These are phyloP conservation scores for Delphinella strobiligena DNA, from an alignment of 2,329 filamentous ascomycete genomes.

Conservation along the genomic window DNA sequence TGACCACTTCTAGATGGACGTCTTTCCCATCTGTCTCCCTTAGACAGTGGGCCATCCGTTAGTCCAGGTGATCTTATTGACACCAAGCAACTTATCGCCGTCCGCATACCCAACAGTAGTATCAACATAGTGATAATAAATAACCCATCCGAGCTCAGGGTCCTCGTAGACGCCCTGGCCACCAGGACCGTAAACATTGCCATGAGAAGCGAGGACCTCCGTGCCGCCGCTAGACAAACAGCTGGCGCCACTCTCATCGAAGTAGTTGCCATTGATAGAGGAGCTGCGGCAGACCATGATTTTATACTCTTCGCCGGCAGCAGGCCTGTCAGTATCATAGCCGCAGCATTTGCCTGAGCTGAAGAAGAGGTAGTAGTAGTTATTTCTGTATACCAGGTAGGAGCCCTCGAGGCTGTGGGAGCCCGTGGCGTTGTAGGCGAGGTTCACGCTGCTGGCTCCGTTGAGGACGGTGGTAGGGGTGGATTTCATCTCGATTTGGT, in stretches of 20 bases:
- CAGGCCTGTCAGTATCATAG: slow-evolving; percentile 41
- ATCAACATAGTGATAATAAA: slow-evolving; percentile 53
- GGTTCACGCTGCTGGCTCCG: slow-evolving; percentile 27
- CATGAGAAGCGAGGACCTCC: slow-evolving; percentile 48
- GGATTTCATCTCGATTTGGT: slow-evolving; percentile 41
- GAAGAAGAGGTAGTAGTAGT: slow-evolving; percentile 55
- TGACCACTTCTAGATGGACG: no score
- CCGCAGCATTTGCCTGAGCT: slow-evolving; percentile 50
- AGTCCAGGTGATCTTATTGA: slow-evolving; percentile 11
- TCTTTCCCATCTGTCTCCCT: neutral
- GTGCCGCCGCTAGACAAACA: slow-evolving; percentile 49
- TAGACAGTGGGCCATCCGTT: slow-evolving; percentile 10
- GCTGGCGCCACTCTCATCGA: slow-evolving; percentile 40
- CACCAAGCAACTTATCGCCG: slow-evolving; percentile 12
- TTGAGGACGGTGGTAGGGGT: slow-evolving; percentile 16
- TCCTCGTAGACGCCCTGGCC: slow-evolving; percentile 50
- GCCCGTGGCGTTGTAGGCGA: slow-evolving; percentile 42
- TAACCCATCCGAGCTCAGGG: slow-evolving; percentile 35
- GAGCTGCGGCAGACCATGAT: slow-evolving; percentile 52
- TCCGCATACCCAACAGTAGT: slow-evolving; percentile 42
- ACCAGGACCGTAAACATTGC: slow-evolving; percentile 51
- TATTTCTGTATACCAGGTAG: slow-evolving; percentile 43
- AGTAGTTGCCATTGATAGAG: slow-evolving; percentile 41
- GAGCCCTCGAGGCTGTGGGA: slow-evolving; percentile 44
- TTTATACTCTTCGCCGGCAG: slow-evolving; percentile 50